Evolutionary conservation across 495 filamentous ascomycete species (phyloP), one percentile per base, ranked within the genome.

Genomic region (Podospora pseudoanserina): DNA sequence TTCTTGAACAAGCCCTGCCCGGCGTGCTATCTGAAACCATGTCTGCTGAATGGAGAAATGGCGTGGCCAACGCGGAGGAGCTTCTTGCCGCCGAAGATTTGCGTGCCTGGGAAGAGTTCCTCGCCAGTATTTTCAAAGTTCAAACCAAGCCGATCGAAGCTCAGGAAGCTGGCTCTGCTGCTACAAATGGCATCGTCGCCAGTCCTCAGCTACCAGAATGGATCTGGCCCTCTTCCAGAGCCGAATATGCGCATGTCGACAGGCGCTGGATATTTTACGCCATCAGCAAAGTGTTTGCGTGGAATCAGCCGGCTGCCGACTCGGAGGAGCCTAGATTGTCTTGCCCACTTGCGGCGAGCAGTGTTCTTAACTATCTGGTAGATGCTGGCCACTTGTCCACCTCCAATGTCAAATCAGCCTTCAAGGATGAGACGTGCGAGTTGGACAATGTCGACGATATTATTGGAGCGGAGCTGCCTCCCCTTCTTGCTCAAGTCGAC

Each of bases 311-410:
- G 7, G 70, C 44, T 55, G 65, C 70, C 1, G 78, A 77, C n/a
- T 56, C 75, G 16, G 70, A 75, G 27, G 63, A 71, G 3, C 53
- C 75, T 26, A 72, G 79, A 34, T 76, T 91, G 11, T 81, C 79
- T 3, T 80, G 80, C 68, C 66, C 80, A 79, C 58, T 90, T 74
- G 82, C 87, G 76, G 71, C 79, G 71, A 74, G 81, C 71, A 77
- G 86, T 78, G 68, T 88, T 70, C 75, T 86, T 67, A 81, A 83
- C 19, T 92, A 90, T 80, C 82, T 93, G 1, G 81, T 88, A 19
- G 77, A 84, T 39, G 78, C 84, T 7, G 88, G 89, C n/a, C 84
- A 91, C 65, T 68, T 93, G 44, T 87, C 85, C 11, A 70, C 82
- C 0, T 82, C 85, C 15, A 90, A 89, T 60, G 77, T 92, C 53